Conservation (phyloP, 2,329 filamentous ascomycete species). For the Ophiostoma triangulosporum region DNA sequence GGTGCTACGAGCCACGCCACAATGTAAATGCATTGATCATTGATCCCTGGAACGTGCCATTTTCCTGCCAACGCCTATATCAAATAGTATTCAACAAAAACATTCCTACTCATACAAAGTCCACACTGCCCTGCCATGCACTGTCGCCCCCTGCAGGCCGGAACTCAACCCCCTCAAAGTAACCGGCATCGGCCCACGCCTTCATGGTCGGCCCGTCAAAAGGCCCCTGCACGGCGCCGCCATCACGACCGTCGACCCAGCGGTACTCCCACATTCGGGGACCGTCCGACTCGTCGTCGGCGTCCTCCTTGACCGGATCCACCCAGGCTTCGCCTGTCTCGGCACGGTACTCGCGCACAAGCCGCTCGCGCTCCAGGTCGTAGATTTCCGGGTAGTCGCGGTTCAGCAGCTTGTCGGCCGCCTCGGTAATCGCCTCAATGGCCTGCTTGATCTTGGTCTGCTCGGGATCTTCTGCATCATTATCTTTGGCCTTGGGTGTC, state of each 20-base stretch:
- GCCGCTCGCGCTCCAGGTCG: constrained; percentile 69
- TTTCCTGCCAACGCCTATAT: neutral
- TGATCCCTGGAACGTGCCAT: neutral
- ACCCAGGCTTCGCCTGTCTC: constrained; percentile 82
- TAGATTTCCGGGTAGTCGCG: constrained; percentile 84
- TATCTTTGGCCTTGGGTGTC: constrained; percentile 37
- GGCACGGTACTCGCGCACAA: constrained; percentile 68
- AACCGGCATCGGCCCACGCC: constrained; percentile 82
- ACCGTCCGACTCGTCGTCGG: constrained; percentile 5
- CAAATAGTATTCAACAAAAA: neutral
- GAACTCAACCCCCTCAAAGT: constrained; percentile 87
- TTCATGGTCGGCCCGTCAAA: constrained; percentile 79
- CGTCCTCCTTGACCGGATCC: constrained; percentile 22
- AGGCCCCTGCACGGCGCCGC: constrained; percentile 66
- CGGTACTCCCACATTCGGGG: constrained; percentile 70
- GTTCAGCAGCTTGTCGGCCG: constrained; percentile 74
- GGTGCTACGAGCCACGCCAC: neutral
- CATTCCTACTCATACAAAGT: constrained; percentile 15
- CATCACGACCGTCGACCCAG: constrained; percentile 81
- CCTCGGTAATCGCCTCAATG: constrained; percentile 74
- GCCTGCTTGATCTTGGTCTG: constrained; percentile 56
- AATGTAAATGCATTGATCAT: neutral
- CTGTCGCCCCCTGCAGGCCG: constrained; percentile 41
- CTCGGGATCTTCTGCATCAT: constrained; percentile 47
- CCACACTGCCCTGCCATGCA: constrained; percentile 36